These are phyloP conservation scores for Podospora bellae-mahoneyi DNA, from an alignment of 495 filamentous ascomycete species.

Conservation along the genomic window DNA sequence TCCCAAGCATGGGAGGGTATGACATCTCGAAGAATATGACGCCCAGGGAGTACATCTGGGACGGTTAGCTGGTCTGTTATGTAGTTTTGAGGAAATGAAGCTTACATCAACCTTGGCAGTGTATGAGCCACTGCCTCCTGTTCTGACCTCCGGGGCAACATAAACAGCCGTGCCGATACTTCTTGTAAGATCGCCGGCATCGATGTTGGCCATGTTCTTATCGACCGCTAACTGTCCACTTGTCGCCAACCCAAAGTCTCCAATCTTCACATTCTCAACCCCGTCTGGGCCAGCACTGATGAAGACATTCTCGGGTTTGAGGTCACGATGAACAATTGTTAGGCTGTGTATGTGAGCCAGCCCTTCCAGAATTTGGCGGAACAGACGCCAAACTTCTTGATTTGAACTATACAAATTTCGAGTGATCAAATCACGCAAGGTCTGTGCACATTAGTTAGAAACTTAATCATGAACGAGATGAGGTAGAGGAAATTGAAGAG, in stretches of 20 bases:
- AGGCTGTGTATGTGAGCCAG: slow-evolving; percentile 84
- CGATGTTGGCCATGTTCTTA: slow-evolving; percentile 59
- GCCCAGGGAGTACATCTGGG: slow-evolving; percentile 89
- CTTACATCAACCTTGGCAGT: slow-evolving; percentile 89
- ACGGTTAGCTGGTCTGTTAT: not conserved
- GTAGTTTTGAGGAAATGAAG: slow-evolving; percentile 15
- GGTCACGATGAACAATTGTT: slow-evolving; percentile 91
- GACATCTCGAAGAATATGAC: slow-evolving; percentile 99
- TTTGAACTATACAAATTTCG: slow-evolving; percentile 66
- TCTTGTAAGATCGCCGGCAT: slow-evolving; percentile 60
- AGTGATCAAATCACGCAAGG: slow-evolving; percentile 84
- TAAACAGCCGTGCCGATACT: slow-evolving; percentile 95
- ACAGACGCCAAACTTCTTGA: slow-evolving; percentile 82
- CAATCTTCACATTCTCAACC: slow-evolving; percentile 85
- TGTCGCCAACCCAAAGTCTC: slow-evolving; percentile 93
- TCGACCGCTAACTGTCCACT: slow-evolving; percentile 69
- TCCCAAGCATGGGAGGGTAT: slow-evolving; percentile 71
- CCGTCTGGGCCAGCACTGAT: slow-evolving; percentile 63
- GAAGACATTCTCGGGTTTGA: slow-evolving; percentile 98
- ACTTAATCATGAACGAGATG: not conserved
- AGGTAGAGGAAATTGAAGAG: not conserved
- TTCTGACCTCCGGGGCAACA: slow-evolving; percentile 85
- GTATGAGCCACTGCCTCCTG: slow-evolving; percentile 69
- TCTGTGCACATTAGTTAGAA: slow-evolving; percentile 43
- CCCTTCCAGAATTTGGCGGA: slow-evolving; percentile 89